Conservation (phyloP, 1,284 basidiomycete species). For the Sparassis latifolia region DNA sequence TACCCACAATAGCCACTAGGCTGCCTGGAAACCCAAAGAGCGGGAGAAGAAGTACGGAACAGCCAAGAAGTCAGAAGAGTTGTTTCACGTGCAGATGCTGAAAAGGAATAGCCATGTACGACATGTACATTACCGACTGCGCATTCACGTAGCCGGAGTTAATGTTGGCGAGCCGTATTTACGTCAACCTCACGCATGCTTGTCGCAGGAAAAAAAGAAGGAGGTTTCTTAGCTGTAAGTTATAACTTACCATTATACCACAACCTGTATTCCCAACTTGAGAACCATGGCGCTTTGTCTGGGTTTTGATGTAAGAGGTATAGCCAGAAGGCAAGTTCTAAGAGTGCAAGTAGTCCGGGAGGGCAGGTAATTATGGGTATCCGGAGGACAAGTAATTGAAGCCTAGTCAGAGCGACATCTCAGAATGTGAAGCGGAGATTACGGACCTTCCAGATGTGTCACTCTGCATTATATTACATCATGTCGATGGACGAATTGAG, state of each 20-base stretch:
- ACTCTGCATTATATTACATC: constrained; percentile 35
- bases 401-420: neutral
- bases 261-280: constrained; percentile 30
- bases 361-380: neutral
- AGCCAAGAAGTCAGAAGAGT: no score
- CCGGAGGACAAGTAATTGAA: neutral
- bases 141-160: no score
- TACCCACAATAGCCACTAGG: constrained; percentile 50
- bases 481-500: no score
- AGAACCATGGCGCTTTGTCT: constrained; percentile 61
- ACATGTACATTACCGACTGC: no score
- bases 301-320: constrained; percentile 70
- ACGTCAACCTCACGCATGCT: no score
- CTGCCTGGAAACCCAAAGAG: constrained; percentile 39
- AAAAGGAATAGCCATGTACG: no score
- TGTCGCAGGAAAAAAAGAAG: no score
- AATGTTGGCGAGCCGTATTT: no score
- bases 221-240: neutral
- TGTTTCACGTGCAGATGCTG: no score
- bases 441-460: constrained; percentile 70
- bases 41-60: no score
- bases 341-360: neutral
- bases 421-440: neutral
- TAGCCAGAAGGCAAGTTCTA: constrained; percentile 73
- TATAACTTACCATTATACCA: constrained; percentile 33